Evolutionary conservation across 495 filamentous ascomycete species (phyloP).

Genomic region (Astrocystis sublimbata): DNA sequence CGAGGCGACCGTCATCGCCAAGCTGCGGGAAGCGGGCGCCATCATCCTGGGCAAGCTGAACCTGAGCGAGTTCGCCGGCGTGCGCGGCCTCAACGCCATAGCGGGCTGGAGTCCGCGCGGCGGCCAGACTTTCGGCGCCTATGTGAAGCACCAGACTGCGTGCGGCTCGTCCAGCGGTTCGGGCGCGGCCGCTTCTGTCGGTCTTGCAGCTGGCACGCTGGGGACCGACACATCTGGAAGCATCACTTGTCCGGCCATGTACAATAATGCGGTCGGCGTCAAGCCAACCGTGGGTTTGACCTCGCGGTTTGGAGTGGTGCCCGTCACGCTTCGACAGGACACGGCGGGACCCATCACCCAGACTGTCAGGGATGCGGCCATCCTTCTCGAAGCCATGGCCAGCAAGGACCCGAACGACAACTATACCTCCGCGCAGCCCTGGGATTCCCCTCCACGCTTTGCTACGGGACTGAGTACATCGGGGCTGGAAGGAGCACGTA

Average conservation of each 20-base stretch:
- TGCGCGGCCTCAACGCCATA: conserved; percentile 29
- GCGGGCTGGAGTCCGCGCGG: conserved; percentile 39
- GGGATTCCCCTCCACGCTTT: conserved; percentile 53
- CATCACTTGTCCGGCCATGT: conserved; percentile 40
- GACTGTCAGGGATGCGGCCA: conserved; percentile 66
- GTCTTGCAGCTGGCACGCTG: conserved; percentile 24
- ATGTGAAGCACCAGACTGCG: conserved; percentile 29
- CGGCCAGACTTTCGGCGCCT: conserved; percentile 39
- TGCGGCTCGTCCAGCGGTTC: conserved; percentile 29
- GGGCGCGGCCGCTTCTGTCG: conserved; percentile 29
- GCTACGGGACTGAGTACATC: conserved; percentile 38
- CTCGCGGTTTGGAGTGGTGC: conserved; percentile 61
- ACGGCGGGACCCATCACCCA: conserved; percentile 66
- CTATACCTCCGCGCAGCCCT: conserved; percentile 15
- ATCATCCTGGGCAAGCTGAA: conserved; percentile 54
- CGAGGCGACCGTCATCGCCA: conserved; percentile 49
- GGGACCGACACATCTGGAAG: conserved; percentile 43
- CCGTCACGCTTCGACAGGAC: conserved; percentile 63
- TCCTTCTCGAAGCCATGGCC: conserved; percentile 63
- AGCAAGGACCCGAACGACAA: conserved; percentile 47
- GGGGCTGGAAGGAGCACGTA: conserved; percentile 33
- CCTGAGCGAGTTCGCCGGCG: conserved; percentile 47
- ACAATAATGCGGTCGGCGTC: conserved; percentile 54
- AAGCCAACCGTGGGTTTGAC: conserved; percentile 74
- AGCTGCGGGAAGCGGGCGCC: conserved; percentile 50